A percentile compares a stretch with the other conserved stretches of the same genome.
Conservation (phyloP, 164 flowering plant species). For the Protea cynaroides region DNA sequence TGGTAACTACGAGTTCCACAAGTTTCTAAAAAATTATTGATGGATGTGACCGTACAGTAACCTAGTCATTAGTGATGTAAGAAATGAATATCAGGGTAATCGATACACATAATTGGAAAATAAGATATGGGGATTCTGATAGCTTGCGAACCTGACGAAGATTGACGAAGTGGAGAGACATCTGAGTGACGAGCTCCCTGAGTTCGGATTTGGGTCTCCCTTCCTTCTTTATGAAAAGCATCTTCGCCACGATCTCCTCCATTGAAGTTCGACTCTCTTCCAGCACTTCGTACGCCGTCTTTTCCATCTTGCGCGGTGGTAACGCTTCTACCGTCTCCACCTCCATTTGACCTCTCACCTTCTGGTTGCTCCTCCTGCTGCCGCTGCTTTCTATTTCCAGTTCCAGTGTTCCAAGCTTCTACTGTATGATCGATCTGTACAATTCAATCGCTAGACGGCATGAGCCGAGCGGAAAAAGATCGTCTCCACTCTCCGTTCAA, state of each 20-base stretch:
- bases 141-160: conserved; percentile 72
- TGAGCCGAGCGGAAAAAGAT: no score
- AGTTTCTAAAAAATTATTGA: background rate
- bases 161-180: conserved; percentile 71
- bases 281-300: conserved; percentile 50
- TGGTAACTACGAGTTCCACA: no score
- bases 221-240: conserved; percentile 66
- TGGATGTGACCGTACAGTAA: background rate
- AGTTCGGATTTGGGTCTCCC: conserved; percentile 56
- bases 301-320: conserved; percentile 21
- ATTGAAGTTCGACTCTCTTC: conserved; percentile 48
- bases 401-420: no score
- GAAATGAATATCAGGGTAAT: no score
- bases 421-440: no score
- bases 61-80: background rate
- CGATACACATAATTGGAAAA: background rate
- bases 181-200: conserved; percentile 69
- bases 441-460: no score
- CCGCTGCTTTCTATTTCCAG: no score
- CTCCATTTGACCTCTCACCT: conserved; percentile 5
- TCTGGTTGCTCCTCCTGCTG: background rate
- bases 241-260: conserved; percentile 78
- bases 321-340: conserved; percentile 15
- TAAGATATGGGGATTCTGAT: background rate
- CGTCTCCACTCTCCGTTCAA: no score